Base-by-base conservation (phyloP, 163 green algal genomes). In the Scenedesmus sp. region DNA sequence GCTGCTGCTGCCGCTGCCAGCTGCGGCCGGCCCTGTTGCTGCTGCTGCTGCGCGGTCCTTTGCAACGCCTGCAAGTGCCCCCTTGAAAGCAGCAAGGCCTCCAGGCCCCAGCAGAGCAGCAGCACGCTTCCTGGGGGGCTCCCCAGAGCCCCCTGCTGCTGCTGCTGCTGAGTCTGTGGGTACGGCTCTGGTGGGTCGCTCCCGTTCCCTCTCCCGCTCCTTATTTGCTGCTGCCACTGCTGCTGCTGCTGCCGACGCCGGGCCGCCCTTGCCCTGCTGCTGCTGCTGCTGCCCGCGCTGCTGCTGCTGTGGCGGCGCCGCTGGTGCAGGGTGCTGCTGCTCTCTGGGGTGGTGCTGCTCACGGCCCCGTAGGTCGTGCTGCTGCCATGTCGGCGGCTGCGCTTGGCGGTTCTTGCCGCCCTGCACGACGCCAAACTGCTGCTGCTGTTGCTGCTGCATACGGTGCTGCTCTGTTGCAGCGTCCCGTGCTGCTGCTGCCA, bases 11-110 rank as follows among this genome's bases (percentile, higher is more conserved):
- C 87, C 55, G 73, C 87, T 76, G 76, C 70, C 87, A 62, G 87
- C 59, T 54, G 76, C 74, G 18, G 87, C 87, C 10, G 34, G 1
- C 26, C 34, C 46, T n/a, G 34, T 84, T 7, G 26, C 46, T 66
- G 18, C 54, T 70, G 74, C 76, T 66, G 59, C 70, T 55, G 87
- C 87, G 2, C 87, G 55, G 62, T 91, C 87, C 64, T 67, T 91
- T 4, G 56, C 34, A 12, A 86, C 87, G 20, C 87, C 73, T 62
- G 87, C 87, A 8, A 91, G n/a, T 9, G 87, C 87, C 23, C 87
- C 87, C 59, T 91, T 91, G 76, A 91, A 91, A 9, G 87, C 87
- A 26, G 87, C 87, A 18, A 91, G 57, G 12, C 87, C 76, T 23
- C 76, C 87, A 55, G 87, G 73, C 2, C 87, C 87, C 56, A 91